Base-by-base conservation (phyloP, 179 eudicot genomes). In the Drosera spatulata region DNA sequence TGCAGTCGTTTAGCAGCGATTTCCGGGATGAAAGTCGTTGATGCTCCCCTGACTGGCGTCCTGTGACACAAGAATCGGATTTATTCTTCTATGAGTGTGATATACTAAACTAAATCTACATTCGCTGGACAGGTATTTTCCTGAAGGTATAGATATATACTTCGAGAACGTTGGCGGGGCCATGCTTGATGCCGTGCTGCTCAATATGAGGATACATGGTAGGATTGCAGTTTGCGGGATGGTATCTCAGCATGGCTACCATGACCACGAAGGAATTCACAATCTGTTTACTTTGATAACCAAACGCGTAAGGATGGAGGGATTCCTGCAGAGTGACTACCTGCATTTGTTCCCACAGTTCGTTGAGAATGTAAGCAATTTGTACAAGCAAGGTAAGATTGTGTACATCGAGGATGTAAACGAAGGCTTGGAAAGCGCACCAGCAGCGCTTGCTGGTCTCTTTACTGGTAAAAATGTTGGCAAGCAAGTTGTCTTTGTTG, bases 121-220 rank as follows among this genome's bases (percentile, higher is more conserved):
- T 6, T 33, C 38, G 9, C 46, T 45, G 49, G 44, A 48, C 78
- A 87, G 95, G 79, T 80, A 72, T 66, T 87, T 91, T 60, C 91
- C 96, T 3, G 56, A 83, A 67, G 97, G 97, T 53, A 85, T 91
- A 7, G 97, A 91, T 77, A 83, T 91, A 52, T 91, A 91, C 82
- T 91, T 91, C 53, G 97, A 91, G 55, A 91, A 91, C 43, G 97
- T 91, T 10, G 97, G 96, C 0, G 97, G 97, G 38, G 48, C 83
- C 37, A 87, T 88, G 94, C 97, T 91, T 4, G 97, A 91, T n/a
- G 96, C 96, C 41, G 96, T 75, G 50, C 88, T 91, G 39, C 58
- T 71, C 14, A 87, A 91, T 86, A 91, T 91, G 97, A 83, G 88
- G 69, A 7, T 62, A 50, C 80, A 80, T 53, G 94, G 97, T 5